A percentile compares a stretch with the other conserved stretches of the same genome.
phyloP scores from a whole-genome alignment of 208 protist genomes.

The Acanthamoeba castellanii region DNA sequence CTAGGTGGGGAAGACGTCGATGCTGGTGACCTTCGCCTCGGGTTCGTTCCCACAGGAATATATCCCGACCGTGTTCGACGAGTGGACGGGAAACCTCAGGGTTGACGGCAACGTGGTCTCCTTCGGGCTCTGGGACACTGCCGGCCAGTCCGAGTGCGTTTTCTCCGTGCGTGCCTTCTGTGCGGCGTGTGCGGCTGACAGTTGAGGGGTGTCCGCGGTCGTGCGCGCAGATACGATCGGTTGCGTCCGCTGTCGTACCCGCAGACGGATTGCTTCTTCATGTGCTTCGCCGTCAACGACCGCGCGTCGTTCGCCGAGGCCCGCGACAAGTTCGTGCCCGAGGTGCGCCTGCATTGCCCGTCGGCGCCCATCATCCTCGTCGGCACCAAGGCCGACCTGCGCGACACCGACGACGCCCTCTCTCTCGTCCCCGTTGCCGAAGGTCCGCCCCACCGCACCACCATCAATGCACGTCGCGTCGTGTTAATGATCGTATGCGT shows the following conservation, averaged over 20 bases:
- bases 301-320: slow-evolving; percentile 89
- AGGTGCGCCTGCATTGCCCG: slow-evolving; percentile 76
- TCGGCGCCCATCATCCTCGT: slow-evolving; percentile 83
- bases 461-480: too few relatives aligned
- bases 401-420: slow-evolving; percentile 49
- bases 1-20: slow-evolving; percentile 33
- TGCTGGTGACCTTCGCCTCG: neutral
- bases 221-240: slow-evolving; percentile 93
- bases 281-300: slow-evolving; percentile 91
- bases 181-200: too few relatives aligned
- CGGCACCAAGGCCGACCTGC: slow-evolving; percentile 85
- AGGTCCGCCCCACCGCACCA: neutral
- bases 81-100: neutral
- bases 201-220: too few relatives aligned
- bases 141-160: too few relatives aligned
- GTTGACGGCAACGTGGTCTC: neutral
- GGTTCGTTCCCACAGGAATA: neutral
- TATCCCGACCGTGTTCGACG: slow-evolving; percentile 61
- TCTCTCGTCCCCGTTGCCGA: neutral
- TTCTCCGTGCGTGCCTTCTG: neutral
- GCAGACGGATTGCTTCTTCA: slow-evolving; percentile 90
- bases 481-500: too few relatives aligned
- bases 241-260: slow-evolving; percentile 94
- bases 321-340: slow-evolving; percentile 83
- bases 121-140: neutral